A percentile compares a stretch with the other conserved stretches of the same genome.
These are phyloP conservation scores for Ogataea zsoltii DNA, from an alignment of 805 yeast genomes.

Conservation along the genomic window DNA sequence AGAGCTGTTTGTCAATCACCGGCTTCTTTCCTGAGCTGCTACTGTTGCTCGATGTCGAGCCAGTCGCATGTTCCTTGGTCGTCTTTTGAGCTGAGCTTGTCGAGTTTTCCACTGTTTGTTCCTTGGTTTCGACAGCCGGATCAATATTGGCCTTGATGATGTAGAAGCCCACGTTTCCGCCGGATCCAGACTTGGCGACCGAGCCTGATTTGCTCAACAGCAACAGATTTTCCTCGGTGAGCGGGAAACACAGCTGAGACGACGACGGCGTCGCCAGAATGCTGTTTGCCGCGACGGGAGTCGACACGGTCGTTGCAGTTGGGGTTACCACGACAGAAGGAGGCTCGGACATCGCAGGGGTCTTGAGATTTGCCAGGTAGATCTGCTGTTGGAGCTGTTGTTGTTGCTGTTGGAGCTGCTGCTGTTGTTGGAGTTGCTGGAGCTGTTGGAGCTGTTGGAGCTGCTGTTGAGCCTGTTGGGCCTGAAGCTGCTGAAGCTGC, in stretches of 20 bases:
- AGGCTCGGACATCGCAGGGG: constrained; percentile 22
- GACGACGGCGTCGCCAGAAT: constrained; percentile 3
- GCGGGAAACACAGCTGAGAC: constrained; percentile 19
- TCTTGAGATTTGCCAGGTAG: constrained; percentile 21
- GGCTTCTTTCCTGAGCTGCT: constrained; percentile 18
- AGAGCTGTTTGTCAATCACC: constrained; percentile 53
- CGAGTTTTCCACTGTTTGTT: constrained; percentile 4
- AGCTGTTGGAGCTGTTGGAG: constrained; percentile 8
- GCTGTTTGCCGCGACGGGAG: constrained; percentile 2
- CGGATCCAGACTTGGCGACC: not conserved
- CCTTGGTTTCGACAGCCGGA: constrained; percentile 1
- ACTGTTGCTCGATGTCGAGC: constrained; percentile 3
- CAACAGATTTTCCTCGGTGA: constrained; percentile 42
- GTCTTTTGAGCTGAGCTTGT: not conserved
- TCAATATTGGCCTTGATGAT: constrained; percentile 11
- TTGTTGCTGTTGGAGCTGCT: constrained; percentile 4
- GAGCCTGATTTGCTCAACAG: constrained; percentile 17
- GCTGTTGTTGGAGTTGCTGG: constrained; percentile 9
- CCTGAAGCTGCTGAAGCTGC: constrained; percentile 5
- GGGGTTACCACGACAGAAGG: constrained; percentile 1
- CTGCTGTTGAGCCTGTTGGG: constrained; percentile 4
- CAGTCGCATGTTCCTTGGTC: not conserved
- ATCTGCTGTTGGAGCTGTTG: constrained; percentile 3
- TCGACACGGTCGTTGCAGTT: not conserved
- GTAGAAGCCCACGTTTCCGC: constrained; percentile 6